These are phyloP conservation scores for Drosera capensis DNA, from an alignment of 148 eudicot species.

Conservation along the genomic window DNA sequence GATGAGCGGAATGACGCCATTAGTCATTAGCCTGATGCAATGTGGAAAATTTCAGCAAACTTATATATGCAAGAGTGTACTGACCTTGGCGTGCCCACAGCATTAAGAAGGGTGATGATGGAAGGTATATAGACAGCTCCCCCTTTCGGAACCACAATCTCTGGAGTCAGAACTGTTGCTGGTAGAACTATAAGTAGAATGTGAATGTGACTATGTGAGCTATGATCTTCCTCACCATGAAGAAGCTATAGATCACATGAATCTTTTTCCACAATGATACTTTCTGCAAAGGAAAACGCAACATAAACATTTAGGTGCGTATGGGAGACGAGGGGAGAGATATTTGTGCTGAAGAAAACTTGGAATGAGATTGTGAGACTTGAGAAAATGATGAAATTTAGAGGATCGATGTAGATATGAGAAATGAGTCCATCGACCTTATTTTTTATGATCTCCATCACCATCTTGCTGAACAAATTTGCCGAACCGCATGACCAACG, in stretches of 20 bases:
- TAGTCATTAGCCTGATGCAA: background rate
- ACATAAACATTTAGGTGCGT: background rate
- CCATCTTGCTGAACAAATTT: slow-evolving; percentile 46
- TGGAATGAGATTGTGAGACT: background rate
- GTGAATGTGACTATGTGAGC: slow-evolving; percentile 37
- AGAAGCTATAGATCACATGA: slow-evolving; percentile 45
- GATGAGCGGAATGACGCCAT: background rate
- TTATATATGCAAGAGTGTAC: background rate
- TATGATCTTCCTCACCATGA: slow-evolving; percentile 37
- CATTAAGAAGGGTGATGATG: slow-evolving; percentile 38
- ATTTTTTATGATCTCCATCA: slow-evolving; percentile 27
- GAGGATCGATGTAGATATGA: background rate
- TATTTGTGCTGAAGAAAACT: background rate
- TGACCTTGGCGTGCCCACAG: slow-evolving; percentile 45
- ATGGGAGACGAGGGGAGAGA: background rate
- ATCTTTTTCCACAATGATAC: slow-evolving; percentile 41
- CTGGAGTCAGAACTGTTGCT: slow-evolving; percentile 31
- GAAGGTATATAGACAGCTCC: slow-evolving; percentile 31
- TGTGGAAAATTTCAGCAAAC: background rate
- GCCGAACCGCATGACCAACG: slow-evolving; percentile 63
- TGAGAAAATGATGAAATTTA: background rate
- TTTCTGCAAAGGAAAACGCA: slow-evolving; percentile 17
- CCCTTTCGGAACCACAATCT: slow-evolving; percentile 34
- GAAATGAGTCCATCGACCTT: slow-evolving; percentile 14
- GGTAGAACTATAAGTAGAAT: slow-evolving; percentile 38